Base-by-base conservation (phyloP, 2,329 filamentous ascomycete species). In the Colletotrichum limetticola region DNA sequence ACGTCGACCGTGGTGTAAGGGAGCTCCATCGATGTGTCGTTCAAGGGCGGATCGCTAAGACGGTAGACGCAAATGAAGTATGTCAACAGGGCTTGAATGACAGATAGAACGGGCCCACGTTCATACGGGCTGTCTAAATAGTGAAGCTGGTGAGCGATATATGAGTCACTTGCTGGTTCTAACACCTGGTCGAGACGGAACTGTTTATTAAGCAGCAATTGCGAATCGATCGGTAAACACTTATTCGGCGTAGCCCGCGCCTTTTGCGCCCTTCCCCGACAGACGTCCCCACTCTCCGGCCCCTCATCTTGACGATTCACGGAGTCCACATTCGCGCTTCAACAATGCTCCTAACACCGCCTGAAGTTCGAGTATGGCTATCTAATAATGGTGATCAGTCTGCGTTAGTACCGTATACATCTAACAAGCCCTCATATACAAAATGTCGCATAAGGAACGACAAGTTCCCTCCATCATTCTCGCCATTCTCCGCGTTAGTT, bases 1-100 rank as follows among this genome's bases (percentile, higher is more conserved):
- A 91, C 89, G 78, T 91, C 88, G 76, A 90, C 83, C 46, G 88
- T 90, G 59, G 85, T 79, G 77, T 88, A 90, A 24, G 83, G 77
- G 68, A 88, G 84, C 72, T 84, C 82, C 79, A 82, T 83, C 42
- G 64, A 64, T 73, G 35, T 6, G 37, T 49, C 37, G 16, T 46
- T 11, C 26, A 28, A 37, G 35, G 53, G 28, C 35, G 8, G 37
- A 26, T 19, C 14, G n/a, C 24, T 5, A 12, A n/a, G 26, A 16
- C 1, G 11, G 16, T 1, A 42, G 12, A n/a, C 8, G 5, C 2
- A 3, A 28, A 3, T 22, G 19, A 32, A 22, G 6, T 12, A 19
- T 11, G 53, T 14, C 30, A 52, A 14, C 6, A 66, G 53, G 55
- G 37, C 62, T 42, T 14, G 22, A 24, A 58, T 37, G 53, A 70